These are phyloP conservation scores for Gentiana macrophylla DNA, from an alignment of 257 asterid genomes.

Conservation along the genomic window DNA sequence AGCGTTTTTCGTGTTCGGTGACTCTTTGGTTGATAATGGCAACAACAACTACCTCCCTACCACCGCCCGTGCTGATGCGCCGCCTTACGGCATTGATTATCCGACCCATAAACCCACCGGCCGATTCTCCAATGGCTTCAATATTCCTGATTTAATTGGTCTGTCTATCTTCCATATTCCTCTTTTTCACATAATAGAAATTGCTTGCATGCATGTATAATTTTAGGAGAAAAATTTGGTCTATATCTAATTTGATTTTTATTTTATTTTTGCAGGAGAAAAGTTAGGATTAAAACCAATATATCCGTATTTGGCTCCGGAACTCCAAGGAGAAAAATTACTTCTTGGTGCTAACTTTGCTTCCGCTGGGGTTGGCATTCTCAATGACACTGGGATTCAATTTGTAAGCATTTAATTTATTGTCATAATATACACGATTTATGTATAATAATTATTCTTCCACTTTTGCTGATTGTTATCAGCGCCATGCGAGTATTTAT, in stretches of 20 bases:
- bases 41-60: conserved; percentile 72
- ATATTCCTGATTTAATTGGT: conserved; percentile 75
- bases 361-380: conserved; percentile 84
- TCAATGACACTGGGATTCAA: conserved; percentile 78
- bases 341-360: conserved; percentile 85
- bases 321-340: conserved; percentile 38
- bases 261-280: conserved; percentile 34
- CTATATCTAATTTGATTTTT: too few species aligned
- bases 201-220: conserved; percentile 19
- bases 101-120: conserved; percentile 73
- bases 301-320: conserved; percentile 62
- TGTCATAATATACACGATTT: too few species aligned
- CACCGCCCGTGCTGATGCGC: conserved; percentile 72
- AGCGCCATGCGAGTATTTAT: too few species aligned
- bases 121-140: conserved; percentile 86
- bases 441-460: too few species aligned
- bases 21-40: conserved; percentile 82
- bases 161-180: too few species aligned
- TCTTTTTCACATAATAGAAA: too few species aligned
- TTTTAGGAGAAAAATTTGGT: too few species aligned
- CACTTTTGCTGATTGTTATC: too few species aligned
- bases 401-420: conserved; percentile 35
- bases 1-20: conserved; percentile 83
- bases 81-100: conserved; percentile 80
- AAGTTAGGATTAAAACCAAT: conserved; percentile 49